Evolutionary conservation across 2,329 filamentous ascomycete genomes (phyloP).

Genomic region (Colletotrichum euphorbiae): DNA sequence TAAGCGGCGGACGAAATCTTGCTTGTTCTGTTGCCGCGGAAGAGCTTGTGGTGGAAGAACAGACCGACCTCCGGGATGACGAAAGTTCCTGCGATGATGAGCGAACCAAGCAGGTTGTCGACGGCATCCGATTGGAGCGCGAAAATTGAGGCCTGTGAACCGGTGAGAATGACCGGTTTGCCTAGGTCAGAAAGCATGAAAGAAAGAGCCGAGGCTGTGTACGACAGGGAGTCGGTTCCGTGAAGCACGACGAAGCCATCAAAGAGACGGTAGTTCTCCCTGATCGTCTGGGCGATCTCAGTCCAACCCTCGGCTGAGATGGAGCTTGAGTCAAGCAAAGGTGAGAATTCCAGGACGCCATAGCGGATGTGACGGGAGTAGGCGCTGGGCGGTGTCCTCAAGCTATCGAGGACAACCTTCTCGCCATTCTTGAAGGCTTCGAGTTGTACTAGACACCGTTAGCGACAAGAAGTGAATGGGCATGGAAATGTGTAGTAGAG

Average conservation of each 20-base stretch:
- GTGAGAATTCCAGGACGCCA: slow-evolving; percentile 84
- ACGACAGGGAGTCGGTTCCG: slow-evolving; percentile 89
- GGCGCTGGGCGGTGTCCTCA: slow-evolving; percentile 83
- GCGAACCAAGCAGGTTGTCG: slow-evolving; percentile 87
- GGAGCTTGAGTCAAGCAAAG: slow-evolving; percentile 88
- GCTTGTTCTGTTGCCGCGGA: slow-evolving; percentile 87
- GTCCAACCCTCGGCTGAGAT: slow-evolving; percentile 90
- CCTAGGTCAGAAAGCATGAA: slow-evolving; percentile 94
- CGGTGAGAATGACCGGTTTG: slow-evolving; percentile 90
- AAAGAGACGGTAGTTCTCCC: slow-evolving; percentile 87
- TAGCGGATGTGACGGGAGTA: slow-evolving; percentile 87
- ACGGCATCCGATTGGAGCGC: slow-evolving; percentile 91
- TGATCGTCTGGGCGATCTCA: slow-evolving; percentile 82
- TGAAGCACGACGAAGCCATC: slow-evolving; percentile 93
- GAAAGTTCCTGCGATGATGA: slow-evolving; percentile 92
- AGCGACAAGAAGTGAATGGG: not conserved
- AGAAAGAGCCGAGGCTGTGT: slow-evolving; percentile 89
- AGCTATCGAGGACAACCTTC: slow-evolving; percentile 68
- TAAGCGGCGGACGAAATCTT: slow-evolving; percentile 91
- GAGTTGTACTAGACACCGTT: slow-evolving; percentile 56
- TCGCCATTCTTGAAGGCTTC: slow-evolving; percentile 64
- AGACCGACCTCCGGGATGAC: slow-evolving; percentile 93
- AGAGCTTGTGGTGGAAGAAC: slow-evolving; percentile 93
- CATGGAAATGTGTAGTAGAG: not conserved
- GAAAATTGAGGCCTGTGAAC: slow-evolving; percentile 87